Conservation (phyloP, 257 asterid species). For the Rehmannia glutinosa region DNA sequence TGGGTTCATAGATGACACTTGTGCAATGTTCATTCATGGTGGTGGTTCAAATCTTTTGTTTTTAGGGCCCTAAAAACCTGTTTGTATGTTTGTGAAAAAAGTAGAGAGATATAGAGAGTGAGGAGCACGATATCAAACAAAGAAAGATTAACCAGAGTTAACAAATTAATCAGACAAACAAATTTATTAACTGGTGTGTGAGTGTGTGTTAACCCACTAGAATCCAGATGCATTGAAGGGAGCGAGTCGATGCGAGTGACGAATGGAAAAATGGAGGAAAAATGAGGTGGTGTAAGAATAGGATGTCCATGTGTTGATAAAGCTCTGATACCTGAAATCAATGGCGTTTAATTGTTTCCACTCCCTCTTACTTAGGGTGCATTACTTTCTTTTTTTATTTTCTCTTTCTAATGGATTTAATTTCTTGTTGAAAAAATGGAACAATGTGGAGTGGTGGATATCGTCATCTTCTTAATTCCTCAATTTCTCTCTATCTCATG, state of each 20-base stretch:
- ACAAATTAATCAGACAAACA: neutral
- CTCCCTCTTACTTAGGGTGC: neutral
- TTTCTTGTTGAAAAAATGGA: slow-evolving; percentile 3
- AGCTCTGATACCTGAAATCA: slow-evolving; percentile 45
- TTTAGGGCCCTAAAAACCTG: too few species aligned
- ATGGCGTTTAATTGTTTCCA: slow-evolving; percentile 32
- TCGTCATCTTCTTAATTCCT: neutral
- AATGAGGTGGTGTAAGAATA: slow-evolving; percentile 37
- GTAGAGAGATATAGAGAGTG: neutral
- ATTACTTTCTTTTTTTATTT: neutral
- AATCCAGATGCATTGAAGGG: slow-evolving; percentile 23
- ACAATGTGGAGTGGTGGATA: neutral
- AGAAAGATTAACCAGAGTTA: slow-evolving; percentile 6
- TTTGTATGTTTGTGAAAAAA: too few species aligned
- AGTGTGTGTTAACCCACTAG: neutral
- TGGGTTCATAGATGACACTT: slow-evolving; percentile 39
- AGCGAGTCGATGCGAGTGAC: slow-evolving; percentile 12
- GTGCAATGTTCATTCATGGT: slow-evolving; percentile 44
- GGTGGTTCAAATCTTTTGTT: slow-evolving; percentile 3
- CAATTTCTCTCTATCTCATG: neutral
- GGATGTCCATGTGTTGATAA: slow-evolving; percentile 58
- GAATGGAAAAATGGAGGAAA: slow-evolving; percentile 21
- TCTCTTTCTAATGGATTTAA: neutral
- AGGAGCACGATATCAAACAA: too few species aligned
- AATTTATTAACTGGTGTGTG: neutral